These are phyloP conservation scores for Cladosporium colombiae DNA, from an alignment of 2,329 filamentous ascomycete genomes.

Conservation along the genomic window DNA sequence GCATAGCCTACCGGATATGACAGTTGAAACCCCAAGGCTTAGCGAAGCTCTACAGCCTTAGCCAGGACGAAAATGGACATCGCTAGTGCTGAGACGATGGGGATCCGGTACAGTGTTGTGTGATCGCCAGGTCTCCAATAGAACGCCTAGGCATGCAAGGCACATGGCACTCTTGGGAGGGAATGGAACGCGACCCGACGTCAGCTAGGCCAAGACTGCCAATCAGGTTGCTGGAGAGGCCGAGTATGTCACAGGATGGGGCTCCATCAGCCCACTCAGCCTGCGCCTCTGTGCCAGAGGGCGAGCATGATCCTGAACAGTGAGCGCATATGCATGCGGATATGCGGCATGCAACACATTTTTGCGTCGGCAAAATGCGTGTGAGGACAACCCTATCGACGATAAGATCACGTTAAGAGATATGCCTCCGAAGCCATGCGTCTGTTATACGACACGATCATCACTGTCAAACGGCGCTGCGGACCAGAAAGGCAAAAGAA, in stretches of 20 bases:
- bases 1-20: conserved; percentile 17
- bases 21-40: conserved; percentile 13
- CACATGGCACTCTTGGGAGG: conserved; percentile 7
- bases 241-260: conserved; percentile 2
- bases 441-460: background rate
- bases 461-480: background rate
- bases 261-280: conserved; percentile 19
- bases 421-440: background rate
- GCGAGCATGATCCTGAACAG: conserved; percentile 5
- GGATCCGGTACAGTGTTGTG: conserved; percentile 20
- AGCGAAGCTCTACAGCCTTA: conserved; percentile 17
- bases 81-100: conserved; percentile 20
- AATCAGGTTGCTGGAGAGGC: background rate
- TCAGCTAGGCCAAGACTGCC: conserved; percentile 8
- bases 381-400: conserved; percentile 12
- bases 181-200: conserved; percentile 11
- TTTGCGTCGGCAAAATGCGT: conserved; percentile 4
- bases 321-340: conserved; percentile 9
- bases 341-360: conserved; percentile 6
- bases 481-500: background rate
- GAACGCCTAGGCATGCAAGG: conserved; percentile 16
- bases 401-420: conserved; percentile 6
- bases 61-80: conserved; percentile 18
- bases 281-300: conserved; percentile 17
- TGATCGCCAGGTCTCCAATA: conserved; percentile 18